phyloP scores from a whole-genome alignment of 345 rosid species.

The Citrus hindsii region DNA sequence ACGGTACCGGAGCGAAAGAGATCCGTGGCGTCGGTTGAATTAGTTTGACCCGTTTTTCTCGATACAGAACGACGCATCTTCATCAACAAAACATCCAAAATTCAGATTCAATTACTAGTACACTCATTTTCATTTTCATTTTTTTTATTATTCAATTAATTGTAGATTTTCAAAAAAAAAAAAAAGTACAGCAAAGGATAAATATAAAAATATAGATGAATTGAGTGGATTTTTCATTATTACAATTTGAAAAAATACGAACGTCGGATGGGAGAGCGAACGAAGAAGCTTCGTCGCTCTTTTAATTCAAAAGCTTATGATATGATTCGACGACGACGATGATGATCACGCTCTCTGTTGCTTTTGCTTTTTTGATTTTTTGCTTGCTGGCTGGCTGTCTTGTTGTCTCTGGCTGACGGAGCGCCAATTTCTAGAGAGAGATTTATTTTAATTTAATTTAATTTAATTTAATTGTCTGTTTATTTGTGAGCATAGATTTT shows the following conservation, averaged over 20 bases:
- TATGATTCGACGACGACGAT: no score
- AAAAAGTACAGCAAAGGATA: neutral
- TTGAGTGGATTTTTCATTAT: neutral
- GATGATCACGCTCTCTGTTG: no score
- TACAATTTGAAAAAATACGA: neutral
- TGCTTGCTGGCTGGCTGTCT: no score
- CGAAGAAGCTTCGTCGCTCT: constrained; percentile 15
- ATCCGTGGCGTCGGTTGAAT: constrained; percentile 67
- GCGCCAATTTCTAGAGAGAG: constrained; percentile 6
- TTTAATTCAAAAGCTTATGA: no score
- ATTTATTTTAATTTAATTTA: neutral
- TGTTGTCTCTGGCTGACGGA: neutral
- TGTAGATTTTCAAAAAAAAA: no score
- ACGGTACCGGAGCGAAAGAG: constrained; percentile 82
- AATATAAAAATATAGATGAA: neutral
- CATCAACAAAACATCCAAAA: neutral
- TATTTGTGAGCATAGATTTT: neutral
- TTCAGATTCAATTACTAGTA: no score
- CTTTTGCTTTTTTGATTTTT: no score
- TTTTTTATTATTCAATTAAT: no score
- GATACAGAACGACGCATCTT: constrained; percentile 91
- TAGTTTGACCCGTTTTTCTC: constrained; percentile 75
- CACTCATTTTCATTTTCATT: no score
- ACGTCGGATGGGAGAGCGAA: constrained; percentile 7
- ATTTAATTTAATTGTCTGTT: neutral